A percentile compares a stretch with the other conserved stretches of the same genome.
Evolutionary conservation across 495 filamentous ascomycete genomes (phyloP).

Genomic region (Hyaloscypha finlandica): DNA sequence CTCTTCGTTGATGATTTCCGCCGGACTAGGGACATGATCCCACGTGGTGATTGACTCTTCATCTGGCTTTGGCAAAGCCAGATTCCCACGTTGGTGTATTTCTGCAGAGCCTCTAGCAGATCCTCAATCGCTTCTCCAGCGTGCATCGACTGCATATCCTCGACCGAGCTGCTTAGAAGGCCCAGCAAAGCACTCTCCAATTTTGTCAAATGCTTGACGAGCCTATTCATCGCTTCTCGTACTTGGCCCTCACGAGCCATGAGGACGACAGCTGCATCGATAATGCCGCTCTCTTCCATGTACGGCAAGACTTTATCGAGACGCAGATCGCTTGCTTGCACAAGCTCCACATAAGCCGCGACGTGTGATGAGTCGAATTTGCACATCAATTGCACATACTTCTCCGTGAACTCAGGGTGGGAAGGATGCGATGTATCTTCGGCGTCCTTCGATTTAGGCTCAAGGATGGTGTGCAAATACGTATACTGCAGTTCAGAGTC

Average conservation of each 20-base stretch:
- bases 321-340: slow-evolving; percentile 78
- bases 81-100: slow-evolving; percentile 86
- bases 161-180: slow-evolving; percentile 57
- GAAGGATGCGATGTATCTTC: slow-evolving; percentile 39
- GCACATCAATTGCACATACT: slow-evolving; percentile 90
- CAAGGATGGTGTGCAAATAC: slow-evolving; percentile 78
- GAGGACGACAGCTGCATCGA: slow-evolving; percentile 91
- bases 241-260: slow-evolving; percentile 90
- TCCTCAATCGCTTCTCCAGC: slow-evolving; percentile 56
- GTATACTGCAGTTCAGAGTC: slow-evolving; percentile 68
- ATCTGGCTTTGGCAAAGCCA: slow-evolving; percentile 95
- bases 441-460: slow-evolving; percentile 55
- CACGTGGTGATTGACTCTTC: slow-evolving; percentile 48
- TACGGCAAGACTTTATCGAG: slow-evolving; percentile 80
- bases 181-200: slow-evolving; percentile 79
- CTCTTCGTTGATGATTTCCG: slow-evolving; percentile 51
- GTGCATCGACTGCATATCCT: slow-evolving; percentile 39
- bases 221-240: slow-evolving; percentile 77
- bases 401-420: slow-evolving; percentile 67
- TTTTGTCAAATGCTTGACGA: slow-evolving; percentile 74
- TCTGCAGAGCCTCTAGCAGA: slow-evolving; percentile 76
- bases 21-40: slow-evolving; percentile 32
- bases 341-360: slow-evolving; percentile 75
- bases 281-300: slow-evolving; percentile 84
- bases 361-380: slow-evolving; percentile 79